Base-by-base conservation (phyloP, 768 basidiomycete genomes). In the Boletus subcaerulescens region DNA sequence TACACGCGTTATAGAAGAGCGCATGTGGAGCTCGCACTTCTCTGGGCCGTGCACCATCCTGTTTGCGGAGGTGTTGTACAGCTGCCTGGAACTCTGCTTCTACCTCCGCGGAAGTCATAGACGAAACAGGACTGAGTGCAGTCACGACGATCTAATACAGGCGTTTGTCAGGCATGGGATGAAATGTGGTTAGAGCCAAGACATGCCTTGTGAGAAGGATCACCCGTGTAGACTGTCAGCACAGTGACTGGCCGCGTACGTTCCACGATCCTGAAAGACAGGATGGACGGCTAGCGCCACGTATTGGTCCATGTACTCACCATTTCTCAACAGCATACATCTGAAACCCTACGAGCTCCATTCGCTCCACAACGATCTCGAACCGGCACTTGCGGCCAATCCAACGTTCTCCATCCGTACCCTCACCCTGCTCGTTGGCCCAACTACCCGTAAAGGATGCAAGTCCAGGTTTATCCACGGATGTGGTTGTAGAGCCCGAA, bases 281-380 rank as follows among this genome's bases (percentile, higher is more conserved):
- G 24, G 46, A 54, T 42, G 50, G 31, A 52, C 39, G 47, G 31
- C 29, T 9, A 45, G 31, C n/a, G 3, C 17, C n/a, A 45, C 3
- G 18, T 32, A 50, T 13, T n/a, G n/a, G 24, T n/a, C 48, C 18
- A 15, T 12, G 51, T n/a, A 71, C 53, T 64, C 58, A 84, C 89
- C 91, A 93, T 69, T 88, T 88, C 75, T 93, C 87, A 10, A 93
- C 91, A 0, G 89, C 91, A 66, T 92, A 93, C 52, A 93, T 77
- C 72, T 92, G 91, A 71, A 85, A 91, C 1, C 86, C 85, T 18
- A 75, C 57, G 46, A 72, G 64, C 43, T 82, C 72, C 44, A 84
- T 60, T 17, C 71, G 69, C 33, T 80, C 76, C 36, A 78, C 73
- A 9, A 76, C 76, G 52, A 82, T 69, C 61, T 79, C 77, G 57